Base-by-base conservation (phyloP, 1,284 basidiomycete genomes). In the Abortiporus biennis region DNA sequence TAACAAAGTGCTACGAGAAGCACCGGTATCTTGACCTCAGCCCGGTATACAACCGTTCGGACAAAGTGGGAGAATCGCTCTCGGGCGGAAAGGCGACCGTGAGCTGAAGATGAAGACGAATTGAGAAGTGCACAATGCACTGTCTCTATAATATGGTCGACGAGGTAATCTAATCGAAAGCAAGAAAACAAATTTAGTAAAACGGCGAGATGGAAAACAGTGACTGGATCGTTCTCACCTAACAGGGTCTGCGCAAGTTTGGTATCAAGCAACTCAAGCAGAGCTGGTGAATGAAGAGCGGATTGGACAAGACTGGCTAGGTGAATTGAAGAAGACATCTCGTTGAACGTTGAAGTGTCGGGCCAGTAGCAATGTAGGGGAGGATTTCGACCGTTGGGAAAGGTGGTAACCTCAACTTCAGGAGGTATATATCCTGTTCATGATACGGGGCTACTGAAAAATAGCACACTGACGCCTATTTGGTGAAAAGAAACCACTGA, bases 61-160 rank as follows among this genome's bases (percentile, higher is more conserved):
- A 78, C 80, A 52, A 86, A 82, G 21, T 68, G 65, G 42, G 69
- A 62, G 61, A 85, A 85, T 48, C 73, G 64, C 43, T 68, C 68
- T 40, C 73, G 68, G 15, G 67, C 54, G 31, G 60, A 36, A 2
- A 66, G 49, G 41, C 74, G 74, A 15, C 73, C 74, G 23, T 71
- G 68, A 5, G 62, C 59, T 12, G 76, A 72, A 6, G 75, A 71
- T 8, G 76, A 70, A 3, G 75, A 70, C 13, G 78, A 68, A 24
- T 76, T 71, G 29, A 76, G 74, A 61, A 86, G 73, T 11, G 83
- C 81, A 54, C 72, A 83, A 61, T 85, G 79, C 44, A 86, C 83
- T 0, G 82, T 80, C 45, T 86, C 82, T 13, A 71, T 61, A 3
- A 83, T 76, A 21, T 60, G 68, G 58, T 85, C 80, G 25, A 83